Evolutionary conservation across 1,284 basidiomycete species (phyloP).

Genomic region (Heterobasidion parviporum): DNA sequence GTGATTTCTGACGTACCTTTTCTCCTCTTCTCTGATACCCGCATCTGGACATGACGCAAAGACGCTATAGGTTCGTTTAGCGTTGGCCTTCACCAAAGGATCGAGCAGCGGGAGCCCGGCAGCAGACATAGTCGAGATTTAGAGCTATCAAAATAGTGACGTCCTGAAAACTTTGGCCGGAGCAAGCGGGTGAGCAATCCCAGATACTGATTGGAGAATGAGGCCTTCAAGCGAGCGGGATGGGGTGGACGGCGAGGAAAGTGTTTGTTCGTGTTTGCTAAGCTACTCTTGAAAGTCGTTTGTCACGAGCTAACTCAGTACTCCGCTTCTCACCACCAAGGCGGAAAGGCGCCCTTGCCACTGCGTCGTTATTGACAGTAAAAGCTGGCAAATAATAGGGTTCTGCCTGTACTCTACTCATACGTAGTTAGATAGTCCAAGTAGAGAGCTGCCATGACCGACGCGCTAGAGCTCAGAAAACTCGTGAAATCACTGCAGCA

Average conservation of each 20-base stretch:
- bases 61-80: slow-evolving; percentile 61
- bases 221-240: too few species aligned
- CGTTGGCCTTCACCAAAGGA: slow-evolving; percentile 48
- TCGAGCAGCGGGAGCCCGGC: slow-evolving; percentile 61
- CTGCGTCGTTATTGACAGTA: too few species aligned
- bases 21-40: slow-evolving; percentile 56
- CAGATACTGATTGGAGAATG: not conserved
- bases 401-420: not conserved
- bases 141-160: not conserved
- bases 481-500: slow-evolving; percentile 72
- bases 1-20: slow-evolving; percentile 36
- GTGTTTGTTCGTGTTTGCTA: not conserved
- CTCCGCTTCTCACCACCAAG: too few species aligned
- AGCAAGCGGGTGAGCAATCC: not conserved
- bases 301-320: too few species aligned
- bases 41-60: slow-evolving; percentile 61
- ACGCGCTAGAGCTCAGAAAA: slow-evolving; percentile 61
- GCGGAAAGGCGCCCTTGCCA: too few species aligned
- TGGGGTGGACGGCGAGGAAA: not conserved
- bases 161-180: not conserved
- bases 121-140: slow-evolving; percentile 21
- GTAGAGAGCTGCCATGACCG: slow-evolving; percentile 20
- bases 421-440: not conserved
- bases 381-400: not conserved
- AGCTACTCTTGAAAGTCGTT: not conserved